A percentile compares a stretch with the other conserved stretches of the same genome.
Evolutionary conservation across 139 green algal genomes (phyloP).

Genomic region (Choricystis sp.): DNA sequence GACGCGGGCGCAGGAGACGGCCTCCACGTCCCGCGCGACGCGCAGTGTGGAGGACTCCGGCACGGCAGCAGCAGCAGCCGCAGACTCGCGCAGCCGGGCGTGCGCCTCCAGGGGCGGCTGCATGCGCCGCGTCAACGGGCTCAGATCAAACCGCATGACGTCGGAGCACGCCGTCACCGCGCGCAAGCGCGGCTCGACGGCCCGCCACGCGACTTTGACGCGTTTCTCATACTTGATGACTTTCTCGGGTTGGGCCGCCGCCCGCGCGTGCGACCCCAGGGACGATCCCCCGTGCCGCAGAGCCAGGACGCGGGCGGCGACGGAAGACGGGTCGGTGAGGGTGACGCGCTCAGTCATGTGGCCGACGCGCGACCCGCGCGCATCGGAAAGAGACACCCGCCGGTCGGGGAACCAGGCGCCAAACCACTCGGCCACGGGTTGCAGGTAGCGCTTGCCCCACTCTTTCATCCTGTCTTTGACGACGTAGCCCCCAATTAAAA

Average conservation of each 20-base stretch:
- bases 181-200: background rate
- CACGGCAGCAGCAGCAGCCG: too few relatives aligned
- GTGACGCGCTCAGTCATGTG: background rate
- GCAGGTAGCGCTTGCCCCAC: slow-evolving; percentile 17
- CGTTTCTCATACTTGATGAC: background rate
- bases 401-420: slow-evolving; percentile 14
- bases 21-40: slow-evolving; percentile 1
- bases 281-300: background rate
- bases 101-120: slow-evolving; percentile 9
- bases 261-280: background rate
- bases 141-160: slow-evolving; percentile 14
- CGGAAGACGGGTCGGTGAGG: background rate
- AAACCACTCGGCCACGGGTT: slow-evolving; percentile 10
- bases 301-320: background rate
- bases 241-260: background rate
- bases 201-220: background rate
- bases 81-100: background rate
- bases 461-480: slow-evolving; percentile 17
- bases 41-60: background rate
- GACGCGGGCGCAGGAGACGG: slow-evolving; percentile 7
- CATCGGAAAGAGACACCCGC: background rate
- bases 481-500: slow-evolving; percentile 10
- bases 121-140: slow-evolving; percentile 7
- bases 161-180: background rate
- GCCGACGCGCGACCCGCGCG: background rate